Base-by-base conservation (phyloP, 23 red algal genomes). In the Gracilaria domingensis region DNA sequence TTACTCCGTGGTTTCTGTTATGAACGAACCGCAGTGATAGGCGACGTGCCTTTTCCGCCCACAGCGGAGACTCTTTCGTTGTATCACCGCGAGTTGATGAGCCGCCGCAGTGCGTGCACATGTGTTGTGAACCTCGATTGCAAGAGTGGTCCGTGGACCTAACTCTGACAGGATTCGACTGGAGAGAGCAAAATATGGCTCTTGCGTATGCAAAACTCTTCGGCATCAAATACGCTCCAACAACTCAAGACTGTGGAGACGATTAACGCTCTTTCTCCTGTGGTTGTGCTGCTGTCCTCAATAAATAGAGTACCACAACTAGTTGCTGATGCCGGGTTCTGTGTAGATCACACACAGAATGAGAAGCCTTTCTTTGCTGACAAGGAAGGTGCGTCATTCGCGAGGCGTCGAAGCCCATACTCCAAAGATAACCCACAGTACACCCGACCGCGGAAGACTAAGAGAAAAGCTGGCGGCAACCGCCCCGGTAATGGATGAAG, bases 101-200 rank as follows among this genome's bases (percentile, higher is more conserved):
- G 39, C 72, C 38, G 72, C 45, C 34, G 0, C 23, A 26, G 18
- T 50, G 45, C 45, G 8, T 77, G 2, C 72, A 51, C 42, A 42
- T 69, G 3, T 50, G 34, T 35, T 51, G 72, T 23, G 45, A 49
- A 20, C 38, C 40, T 5, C 42, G 42, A 20, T 42, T 42, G 23
- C n/a, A 69, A 34, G 72, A 77, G 39, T 77, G 72, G 72, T 23
- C 72, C 23, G 40, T 49, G 5, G 72, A 40, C n/a, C 20, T 51
- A 12, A 42, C 72, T 11, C 45, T 77, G 20, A 30, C 72, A 25
- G 72, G 40, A 8, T 77, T 77, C 42, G 72, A 77, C 45, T 77
- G 72, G 72, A 45, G 72, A 51, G 23, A 45, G 30, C 40, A 49
- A 40, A 12, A 6, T 30, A 8, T 50, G 72, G 72, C 45, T 77